Percentiles rank a stretch among this genome's conserved stretches.
Evolutionary conservation across 331 rosid species (phyloP).

Genomic region (Arachis monticola): DNA sequence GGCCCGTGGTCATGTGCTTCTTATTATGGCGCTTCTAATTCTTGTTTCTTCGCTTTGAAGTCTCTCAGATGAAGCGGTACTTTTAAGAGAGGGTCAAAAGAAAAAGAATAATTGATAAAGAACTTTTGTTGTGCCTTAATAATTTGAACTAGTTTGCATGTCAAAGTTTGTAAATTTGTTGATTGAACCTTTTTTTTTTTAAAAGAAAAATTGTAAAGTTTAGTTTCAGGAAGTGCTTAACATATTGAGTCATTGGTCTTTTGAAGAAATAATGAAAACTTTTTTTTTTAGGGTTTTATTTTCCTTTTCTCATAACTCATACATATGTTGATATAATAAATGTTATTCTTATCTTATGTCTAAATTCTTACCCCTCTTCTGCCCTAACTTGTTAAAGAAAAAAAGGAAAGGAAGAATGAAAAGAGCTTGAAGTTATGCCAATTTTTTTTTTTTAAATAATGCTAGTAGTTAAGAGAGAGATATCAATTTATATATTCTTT

Average conservation of each 20-base stretch:
- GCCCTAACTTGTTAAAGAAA: background rate
- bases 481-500: background rate
- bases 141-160: background rate
- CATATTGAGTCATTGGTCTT: background rate
- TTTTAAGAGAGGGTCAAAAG: background rate
- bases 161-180: constrained; percentile 17
- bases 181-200: background rate
- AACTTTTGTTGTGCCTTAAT: background rate
- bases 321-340: background rate
- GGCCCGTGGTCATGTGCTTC: constrained; percentile 28
- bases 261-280: background rate
- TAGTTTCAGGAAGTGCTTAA: background rate
- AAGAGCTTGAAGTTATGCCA: background rate
- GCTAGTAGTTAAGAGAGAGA: background rate
- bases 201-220: constrained; percentile 26
- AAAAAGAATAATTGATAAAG: background rate
- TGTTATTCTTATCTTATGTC: background rate
- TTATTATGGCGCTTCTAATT: background rate
- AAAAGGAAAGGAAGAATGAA: background rate
- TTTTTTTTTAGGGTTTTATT: background rate
- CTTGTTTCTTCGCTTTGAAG: background rate
- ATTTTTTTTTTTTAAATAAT: too few species aligned
- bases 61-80: background rate
- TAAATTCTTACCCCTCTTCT: background rate
- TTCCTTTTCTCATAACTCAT: background rate